Percentiles rank a stretch among this genome's conserved stretches.
Evolutionary conservation across 164 flowering plant species (phyloP).

Genomic region (Platanus orientalis): DNA sequence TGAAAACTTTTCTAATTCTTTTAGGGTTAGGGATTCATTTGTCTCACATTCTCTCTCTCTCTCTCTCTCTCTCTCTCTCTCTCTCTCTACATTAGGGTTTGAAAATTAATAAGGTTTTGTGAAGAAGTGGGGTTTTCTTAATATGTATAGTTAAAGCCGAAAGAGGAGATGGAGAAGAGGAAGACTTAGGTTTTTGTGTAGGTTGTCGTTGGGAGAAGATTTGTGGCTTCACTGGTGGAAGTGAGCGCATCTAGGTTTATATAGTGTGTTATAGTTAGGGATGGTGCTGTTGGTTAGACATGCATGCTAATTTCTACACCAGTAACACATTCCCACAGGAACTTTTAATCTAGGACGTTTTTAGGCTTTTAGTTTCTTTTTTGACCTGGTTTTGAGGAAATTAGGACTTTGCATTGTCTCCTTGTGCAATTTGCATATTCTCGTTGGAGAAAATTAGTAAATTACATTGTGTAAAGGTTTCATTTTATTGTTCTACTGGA

Average conservation of each 20-base stretch:
- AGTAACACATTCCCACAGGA: conserved; percentile 86
- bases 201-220: conserved; percentile 2
- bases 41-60: too few relatives aligned
- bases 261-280: conserved; percentile 87
- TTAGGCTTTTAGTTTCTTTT: background rate
- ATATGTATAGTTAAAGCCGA: conserved; percentile 18
- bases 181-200: background rate
- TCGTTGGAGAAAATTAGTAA: too few relatives aligned
- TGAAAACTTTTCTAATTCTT: background rate
- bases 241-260: conserved; percentile 82
- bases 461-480: too few relatives aligned
- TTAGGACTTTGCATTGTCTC: too few relatives aligned
- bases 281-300: conserved; percentile 83
- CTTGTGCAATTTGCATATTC: too few relatives aligned
- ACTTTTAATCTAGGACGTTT: conserved; percentile 8
- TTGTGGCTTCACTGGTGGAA: conserved; percentile 11
- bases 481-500: too few relatives aligned
- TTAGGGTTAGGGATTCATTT: conserved; percentile 36
- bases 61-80: too few relatives aligned
- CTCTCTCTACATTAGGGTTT: background rate
- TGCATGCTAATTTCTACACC: conserved; percentile 85
- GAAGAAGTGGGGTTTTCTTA: conserved; percentile 12
- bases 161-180: background rate
- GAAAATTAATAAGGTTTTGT: conserved; percentile 1
- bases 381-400: too few relatives aligned